Percentiles rank a stretch among this genome's conserved stretches.
phyloP scores from a whole-genome alignment of 169 alveolate species.

The Plasmodium cynomolgi region DNA sequence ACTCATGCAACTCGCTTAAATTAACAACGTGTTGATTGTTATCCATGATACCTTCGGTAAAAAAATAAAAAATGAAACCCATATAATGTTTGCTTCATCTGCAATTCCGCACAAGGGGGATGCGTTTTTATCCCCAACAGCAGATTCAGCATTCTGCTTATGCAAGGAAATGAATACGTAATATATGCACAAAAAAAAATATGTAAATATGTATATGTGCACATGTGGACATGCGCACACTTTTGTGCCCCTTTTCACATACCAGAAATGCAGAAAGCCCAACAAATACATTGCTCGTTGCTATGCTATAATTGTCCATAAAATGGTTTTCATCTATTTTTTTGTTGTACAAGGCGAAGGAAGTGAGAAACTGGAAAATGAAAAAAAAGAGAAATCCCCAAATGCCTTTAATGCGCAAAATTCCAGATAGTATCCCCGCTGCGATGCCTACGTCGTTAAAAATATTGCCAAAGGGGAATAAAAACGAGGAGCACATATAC shows the following conservation, averaged over 20 bases:
- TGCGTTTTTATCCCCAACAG: not conserved
- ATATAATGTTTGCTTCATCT: not conserved
- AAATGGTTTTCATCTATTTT: constrained; percentile 73
- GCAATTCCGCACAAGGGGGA: not conserved
- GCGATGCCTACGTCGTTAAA: constrained; percentile 41
- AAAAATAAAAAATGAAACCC: constrained; percentile 23
- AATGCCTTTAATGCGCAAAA: constrained; percentile 42
- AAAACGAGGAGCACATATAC: not conserved
- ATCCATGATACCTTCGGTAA: constrained; percentile 71
- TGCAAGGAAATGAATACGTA: not conserved
- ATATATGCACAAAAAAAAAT: not conserved
- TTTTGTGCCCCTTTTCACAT: not conserved
- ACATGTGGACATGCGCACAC: not conserved
- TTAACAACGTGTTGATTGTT: constrained; percentile 33
- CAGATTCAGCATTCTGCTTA: not conserved
- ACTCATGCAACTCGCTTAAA: not conserved
- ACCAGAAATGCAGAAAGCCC: constrained; percentile 75
- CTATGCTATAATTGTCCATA: constrained; percentile 63
- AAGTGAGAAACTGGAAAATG: constrained; percentile 41
- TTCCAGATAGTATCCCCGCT: constrained; percentile 62
- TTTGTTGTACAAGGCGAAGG: constrained; percentile 51
- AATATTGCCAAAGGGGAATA: not conserved
- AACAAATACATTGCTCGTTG: constrained; percentile 52
- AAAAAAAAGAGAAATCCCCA: constrained; percentile 69
- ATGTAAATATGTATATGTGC: not conserved